Base-by-base conservation (phyloP, 2,329 filamentous ascomycete species). In the Pestalotiopsis sp. region DNA sequence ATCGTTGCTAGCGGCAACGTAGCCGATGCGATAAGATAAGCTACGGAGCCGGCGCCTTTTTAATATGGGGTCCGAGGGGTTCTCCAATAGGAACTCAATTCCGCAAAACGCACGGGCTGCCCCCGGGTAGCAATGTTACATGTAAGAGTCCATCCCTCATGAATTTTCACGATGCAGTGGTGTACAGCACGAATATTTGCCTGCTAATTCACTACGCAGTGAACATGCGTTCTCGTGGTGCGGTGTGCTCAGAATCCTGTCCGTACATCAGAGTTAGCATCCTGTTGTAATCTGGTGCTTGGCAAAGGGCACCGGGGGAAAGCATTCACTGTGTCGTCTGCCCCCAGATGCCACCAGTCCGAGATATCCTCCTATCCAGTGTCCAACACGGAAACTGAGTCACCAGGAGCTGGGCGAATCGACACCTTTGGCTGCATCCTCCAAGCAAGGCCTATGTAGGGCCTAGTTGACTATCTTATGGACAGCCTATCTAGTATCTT, bases 1-100 rank as follows among this genome's bases (percentile, higher is more conserved):
- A 52, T 52, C 45, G 64, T 66, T 66, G 64, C 52, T 45, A 66
- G 25, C 64, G 31, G 64, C 64, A 66, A 66, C 64, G 17, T 25
- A 36, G 36, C 49, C 61, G 20, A 25, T 52, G 61, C 40, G 61
- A 64, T 64, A 64, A 62, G 61, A 64, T 64, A 64, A 64, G 38
- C 45, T 52, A 52, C 5, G 1, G 13, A 52, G 17, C 20, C 17
- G 20, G 45, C 20, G 45, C 45, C 45, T n/a, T 17, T 23, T 52
- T 52, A n/a, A n/a, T 52, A 52, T 52, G 45, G 45, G 45, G 45
- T 52, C 45, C 31, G 31, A 36, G 31, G 31, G 31, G 31, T 36
- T 52, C n/a, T 11, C 7, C 45, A 52, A 52, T n/a, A 20, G 45
- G 45, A 52, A 17, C 17, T 52, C 20, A 20, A 52, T 52, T 52